Evolutionary conservation across 179 eudicot genomes (phyloP), one percentile per base, ranked within the genome.

Genomic region (Beta lomatogona): DNA sequence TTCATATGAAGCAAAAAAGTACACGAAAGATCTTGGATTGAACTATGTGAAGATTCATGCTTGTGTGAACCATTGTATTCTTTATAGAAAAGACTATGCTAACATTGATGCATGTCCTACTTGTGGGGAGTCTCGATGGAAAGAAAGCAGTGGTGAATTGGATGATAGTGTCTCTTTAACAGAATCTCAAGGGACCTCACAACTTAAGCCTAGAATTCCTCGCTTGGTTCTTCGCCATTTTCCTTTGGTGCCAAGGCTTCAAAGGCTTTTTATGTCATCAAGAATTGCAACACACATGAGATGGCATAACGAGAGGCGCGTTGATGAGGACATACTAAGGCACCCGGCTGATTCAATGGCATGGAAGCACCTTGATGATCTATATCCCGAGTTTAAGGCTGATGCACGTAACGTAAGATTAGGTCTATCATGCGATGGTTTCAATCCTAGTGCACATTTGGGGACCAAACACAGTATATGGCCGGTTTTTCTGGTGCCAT

Each of bases 181-280:
- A 31, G 2, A 31, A 31, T 31, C 36, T 31, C 36, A 31, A 31
- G 36, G 36, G 36, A 31, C 36, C 36, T 31, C 52, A 15, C 22
- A 57, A 48, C 1, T n/a, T 10, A 74, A 46, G 28, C 61, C 68
- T 9, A 63, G 52, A 44, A 58, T 83, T 28, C 72, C 78, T 18
- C 72, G 54, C 4, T 60, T 83, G 66, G 75, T 73, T 48, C 31
- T 86, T 13, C 80, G 75, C 10, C 61, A 86, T 60, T 81, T 81
- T 14, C 81, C 85, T 3, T 19, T 86, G 0, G 71, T 46, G 18
- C 80, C 75, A 7, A 78, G 88, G 64, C 54, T 86, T 16, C 83
- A 80, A 50, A 58, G 80, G 13, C 60, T 80, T 58, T 86, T 52
- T 46, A 63, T 80, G 48, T 80, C 71, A 0, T 66, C 73, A 9